Percentiles rank a stretch among this genome's conserved stretches.
phyloP scores from a whole-genome alignment of 768 basidiomycete species.

The Lactarius hatsudake region DNA sequence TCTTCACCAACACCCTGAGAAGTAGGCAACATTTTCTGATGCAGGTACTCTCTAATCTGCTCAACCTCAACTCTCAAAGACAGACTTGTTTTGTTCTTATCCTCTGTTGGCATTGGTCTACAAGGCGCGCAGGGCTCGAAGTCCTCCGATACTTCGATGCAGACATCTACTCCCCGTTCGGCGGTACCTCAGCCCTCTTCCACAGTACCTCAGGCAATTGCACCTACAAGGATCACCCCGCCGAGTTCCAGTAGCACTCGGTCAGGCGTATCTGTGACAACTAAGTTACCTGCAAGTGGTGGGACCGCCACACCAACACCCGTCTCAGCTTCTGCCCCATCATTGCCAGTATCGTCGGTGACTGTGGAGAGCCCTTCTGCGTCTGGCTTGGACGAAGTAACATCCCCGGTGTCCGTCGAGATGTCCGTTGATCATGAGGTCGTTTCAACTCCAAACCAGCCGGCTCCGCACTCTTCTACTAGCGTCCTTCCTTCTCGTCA shows the following conservation, averaged over 20 bases:
- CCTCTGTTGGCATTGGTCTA: constrained; percentile 5
- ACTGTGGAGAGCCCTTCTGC: neutral
- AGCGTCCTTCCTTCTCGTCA: neutral
- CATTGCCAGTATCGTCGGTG: neutral
- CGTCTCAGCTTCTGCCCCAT: neutral
- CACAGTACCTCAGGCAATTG: neutral
- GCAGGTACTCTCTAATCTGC: neutral
- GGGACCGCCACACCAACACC: neutral
- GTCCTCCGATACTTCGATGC: neutral
- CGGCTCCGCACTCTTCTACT: neutral
- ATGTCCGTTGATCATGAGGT: no score
- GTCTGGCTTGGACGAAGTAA: neutral
- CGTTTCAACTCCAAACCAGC: neutral
- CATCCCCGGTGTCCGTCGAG: neutral
- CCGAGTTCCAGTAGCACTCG: neutral
- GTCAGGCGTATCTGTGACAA: neutral
- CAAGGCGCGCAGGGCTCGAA: neutral
- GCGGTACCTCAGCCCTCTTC: neutral
- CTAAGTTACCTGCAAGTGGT: neutral
- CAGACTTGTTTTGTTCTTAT: constrained; percentile 15
- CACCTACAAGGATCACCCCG: neutral
- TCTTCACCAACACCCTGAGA: constrained; percentile 1
- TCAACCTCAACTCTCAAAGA: constrained; percentile 13
- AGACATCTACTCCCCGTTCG: neutral
- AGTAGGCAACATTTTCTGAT: constrained; percentile 15